Evolutionary conservation across 2,329 filamentous ascomycete genomes (phyloP), one percentile per base, ranked within the genome.

Genomic region (Trichoderma koningii): DNA sequence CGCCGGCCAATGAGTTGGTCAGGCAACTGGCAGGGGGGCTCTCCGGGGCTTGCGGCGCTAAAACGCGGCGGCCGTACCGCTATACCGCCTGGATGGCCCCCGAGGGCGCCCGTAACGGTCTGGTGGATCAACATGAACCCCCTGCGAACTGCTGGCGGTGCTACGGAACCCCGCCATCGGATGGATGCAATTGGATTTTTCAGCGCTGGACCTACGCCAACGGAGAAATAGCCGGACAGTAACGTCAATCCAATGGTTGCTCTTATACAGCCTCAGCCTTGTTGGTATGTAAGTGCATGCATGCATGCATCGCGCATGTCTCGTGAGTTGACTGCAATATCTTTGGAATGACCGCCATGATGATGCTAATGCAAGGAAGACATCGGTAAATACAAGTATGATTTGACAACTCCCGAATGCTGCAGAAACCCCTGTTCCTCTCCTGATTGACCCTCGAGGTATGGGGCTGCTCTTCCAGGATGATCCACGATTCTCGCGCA

Each of bases 21-120:
- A 62, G 59, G 59, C 59, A 62, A 62, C 57, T 60, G 21, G 52
- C 30, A 19, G 28, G 9, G 21, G 45, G 56, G 51, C 28, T 44
- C 41, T 50, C 34, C 41, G 56, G 56, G 56, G 56, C 45, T 34
- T 42, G 56, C 45, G 56, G 21, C 56, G 56, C 56, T 60, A 60
- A 42, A 26, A 19, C 30, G 26, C 47, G 56, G 45, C 45, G 56
- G 56, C 53, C 30, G n/a, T 55, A 44, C 17, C 34, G 34, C 34
- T 14, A 38, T 38, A 38, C 34, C 34, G 34, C 53, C 53, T 56
- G 53, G n/a, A n/a, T 1, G 34, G 38, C 52, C 34, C 14, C 51
- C 45, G 12, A 23, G 14, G 21, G 45, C 12, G 45, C 45, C 34
- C 51, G 30, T 34, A 30, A 41, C 9, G 30, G 21, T 23, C 21